These are phyloP conservation scores for Apiotrichum siamense DNA, from an alignment of 1,284 basidiomycete species.

Conservation along the genomic window DNA sequence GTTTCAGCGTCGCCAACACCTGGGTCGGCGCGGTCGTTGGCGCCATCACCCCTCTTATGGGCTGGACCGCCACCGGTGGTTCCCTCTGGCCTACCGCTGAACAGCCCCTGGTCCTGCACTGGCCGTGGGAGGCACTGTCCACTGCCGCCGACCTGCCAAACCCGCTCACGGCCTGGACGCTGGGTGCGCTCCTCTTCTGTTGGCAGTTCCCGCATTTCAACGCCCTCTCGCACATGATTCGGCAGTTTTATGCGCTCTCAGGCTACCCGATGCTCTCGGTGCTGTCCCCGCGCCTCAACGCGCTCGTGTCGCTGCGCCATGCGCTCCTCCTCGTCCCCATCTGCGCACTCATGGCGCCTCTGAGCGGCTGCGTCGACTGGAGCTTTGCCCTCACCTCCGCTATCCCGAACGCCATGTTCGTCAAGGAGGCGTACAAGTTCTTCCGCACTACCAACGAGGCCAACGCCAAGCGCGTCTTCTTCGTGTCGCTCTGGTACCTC, in stretches of 20 bases:
- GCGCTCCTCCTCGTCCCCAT: conserved; percentile 71
- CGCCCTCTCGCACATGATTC: conserved; percentile 77
- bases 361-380: conserved; percentile 83
- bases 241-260: conserved; percentile 83
- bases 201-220: conserved; percentile 99
- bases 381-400: conserved; percentile 72
- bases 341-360: conserved; percentile 72
- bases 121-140: conserved; percentile 16
- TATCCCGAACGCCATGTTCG: conserved; percentile 68
- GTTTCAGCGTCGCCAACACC: conserved; percentile 82
- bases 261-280: conserved; percentile 93
- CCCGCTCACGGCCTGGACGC: conserved; percentile 65
- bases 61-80: conserved; percentile 92
- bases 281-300: conserved; percentile 71
- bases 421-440: conserved; percentile 66
- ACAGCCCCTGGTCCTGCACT: conserved; percentile 51
- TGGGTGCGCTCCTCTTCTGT: conserved; percentile 79
- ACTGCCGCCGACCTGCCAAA: conserved; percentile 48
- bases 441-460: conserved; percentile 64
- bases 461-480: conserved; percentile 71
- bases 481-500: conserved; percentile 83
- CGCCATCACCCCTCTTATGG: conserved; percentile 91
- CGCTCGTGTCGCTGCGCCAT: conserved; percentile 79
- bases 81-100: conserved; percentile 61
- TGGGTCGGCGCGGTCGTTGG: conserved; percentile 95